Evolutionary conservation across 129 eudicot genomes (phyloP).

Genomic region (Flaveria linearis): DNA sequence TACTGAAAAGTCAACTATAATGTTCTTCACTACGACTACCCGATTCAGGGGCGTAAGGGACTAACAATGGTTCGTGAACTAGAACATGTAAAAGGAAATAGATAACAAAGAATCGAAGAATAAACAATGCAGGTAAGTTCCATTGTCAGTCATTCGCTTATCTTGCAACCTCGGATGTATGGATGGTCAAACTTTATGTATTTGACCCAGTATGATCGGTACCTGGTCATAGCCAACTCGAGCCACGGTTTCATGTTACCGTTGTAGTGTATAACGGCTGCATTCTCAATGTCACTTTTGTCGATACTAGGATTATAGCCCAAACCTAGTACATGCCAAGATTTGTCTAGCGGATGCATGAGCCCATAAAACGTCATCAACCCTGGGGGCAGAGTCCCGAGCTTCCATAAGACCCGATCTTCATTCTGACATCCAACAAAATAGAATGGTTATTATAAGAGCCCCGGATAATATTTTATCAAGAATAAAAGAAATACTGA

Average conservation of each 20-base stretch:
- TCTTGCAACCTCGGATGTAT: constrained; percentile 66
- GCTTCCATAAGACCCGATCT: constrained; percentile 90
- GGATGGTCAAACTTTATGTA: constrained; percentile 88
- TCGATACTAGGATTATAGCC: constrained; percentile 87
- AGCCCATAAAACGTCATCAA: constrained; percentile 88
- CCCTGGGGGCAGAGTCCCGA: constrained; percentile 95
- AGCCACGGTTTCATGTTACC: constrained; percentile 99
- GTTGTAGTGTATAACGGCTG: constrained; percentile 91
- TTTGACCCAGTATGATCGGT: constrained; percentile 90
- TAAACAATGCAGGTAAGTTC: constrained; percentile 35
- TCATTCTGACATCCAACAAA: constrained; percentile 54
- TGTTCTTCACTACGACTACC: constrained; percentile 33
- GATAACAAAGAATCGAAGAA: constrained; percentile 39
- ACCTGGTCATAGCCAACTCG: constrained; percentile 90
- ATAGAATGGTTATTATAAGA: background rate
- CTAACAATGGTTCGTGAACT: constrained; percentile 2
- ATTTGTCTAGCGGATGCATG: constrained; percentile 85
- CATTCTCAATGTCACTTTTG: constrained; percentile 72
- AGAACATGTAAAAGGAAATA: constrained; percentile 18
- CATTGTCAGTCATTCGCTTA: constrained; percentile 44
- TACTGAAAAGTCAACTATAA: constrained; percentile 22
- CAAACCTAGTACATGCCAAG: constrained; percentile 97
- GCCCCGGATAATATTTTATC: background rate
- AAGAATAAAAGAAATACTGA: constrained; percentile 21
- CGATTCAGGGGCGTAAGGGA: constrained; percentile 21